Conservation (phyloP, 1,284 basidiomycete species). For the Naganishia sp. region DNA sequence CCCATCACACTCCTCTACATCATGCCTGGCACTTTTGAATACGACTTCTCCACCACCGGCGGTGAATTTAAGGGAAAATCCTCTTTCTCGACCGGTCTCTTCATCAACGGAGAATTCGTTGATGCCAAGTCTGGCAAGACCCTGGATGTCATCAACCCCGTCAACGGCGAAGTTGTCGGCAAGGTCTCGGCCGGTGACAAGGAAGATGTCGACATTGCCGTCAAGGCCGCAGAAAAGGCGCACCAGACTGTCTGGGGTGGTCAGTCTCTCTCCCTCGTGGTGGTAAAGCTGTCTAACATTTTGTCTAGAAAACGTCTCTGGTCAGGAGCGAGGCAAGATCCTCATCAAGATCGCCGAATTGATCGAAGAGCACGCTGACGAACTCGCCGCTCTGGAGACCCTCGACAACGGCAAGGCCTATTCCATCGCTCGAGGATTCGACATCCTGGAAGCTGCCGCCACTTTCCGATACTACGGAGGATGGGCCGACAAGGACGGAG, state of each 20-base stretch:
- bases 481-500: constrained; percentile 75
- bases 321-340: constrained; percentile 46
- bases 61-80: constrained; percentile 68
- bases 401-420: constrained; percentile 76
- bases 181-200: constrained; percentile 66
- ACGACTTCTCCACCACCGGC: constrained; percentile 65
- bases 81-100: constrained; percentile 71
- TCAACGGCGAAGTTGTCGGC: constrained; percentile 70
- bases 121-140: constrained; percentile 59
- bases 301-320: constrained; percentile 55
- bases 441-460: constrained; percentile 68
- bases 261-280: not conserved
- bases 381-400: constrained; percentile 75
- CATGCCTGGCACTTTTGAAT: constrained; percentile 19
- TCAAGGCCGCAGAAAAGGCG: constrained; percentile 73
- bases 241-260: constrained; percentile 72
- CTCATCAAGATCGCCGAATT: constrained; percentile 68
- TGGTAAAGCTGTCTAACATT: constrained; percentile 13
- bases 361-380: constrained; percentile 70
- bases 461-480: constrained; percentile 64
- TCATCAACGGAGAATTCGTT: constrained; percentile 77
- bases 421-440: constrained; percentile 67
- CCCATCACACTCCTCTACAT: not conserved
- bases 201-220: constrained; percentile 72
- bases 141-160: constrained; percentile 67